phyloP scores from a whole-genome alignment of 2,329 filamentous ascomycete genomes.

The Cytospora mali region DNA sequence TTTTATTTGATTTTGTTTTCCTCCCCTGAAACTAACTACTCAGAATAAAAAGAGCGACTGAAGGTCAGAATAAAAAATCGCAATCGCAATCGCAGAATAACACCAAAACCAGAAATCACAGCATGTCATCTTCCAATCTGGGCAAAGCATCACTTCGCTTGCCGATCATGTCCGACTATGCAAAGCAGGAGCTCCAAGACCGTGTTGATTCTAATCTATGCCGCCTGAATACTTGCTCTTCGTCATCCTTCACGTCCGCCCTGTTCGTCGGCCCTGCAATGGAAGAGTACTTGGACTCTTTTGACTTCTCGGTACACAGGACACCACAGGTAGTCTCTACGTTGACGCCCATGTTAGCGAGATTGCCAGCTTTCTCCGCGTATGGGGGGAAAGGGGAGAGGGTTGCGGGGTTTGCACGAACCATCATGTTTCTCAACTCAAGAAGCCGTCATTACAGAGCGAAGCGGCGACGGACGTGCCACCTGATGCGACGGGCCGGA shows the following conservation, averaged over 20 bases:
- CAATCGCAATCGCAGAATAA: slow-evolving; percentile 13
- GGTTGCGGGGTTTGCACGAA: background rate
- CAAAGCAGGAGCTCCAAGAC: slow-evolving; percentile 18
- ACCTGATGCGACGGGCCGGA: slow-evolving; percentile 54
- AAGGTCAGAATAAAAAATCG: background rate
- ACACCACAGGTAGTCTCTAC: slow-evolving; percentile 24
- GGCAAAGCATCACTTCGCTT: slow-evolving; percentile 15
- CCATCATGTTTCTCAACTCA: slow-evolving; percentile 43
- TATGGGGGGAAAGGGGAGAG: no score
- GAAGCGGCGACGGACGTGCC: slow-evolving; percentile 68
- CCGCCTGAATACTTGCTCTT: slow-evolving; percentile 9
- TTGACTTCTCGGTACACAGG: slow-evolving; percentile 23
- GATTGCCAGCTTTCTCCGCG: background rate
- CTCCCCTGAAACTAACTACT: slow-evolving; percentile 13
- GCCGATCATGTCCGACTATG: slow-evolving; percentile 18
- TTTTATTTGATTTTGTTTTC: no score
- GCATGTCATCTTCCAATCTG: slow-evolving; percentile 13
- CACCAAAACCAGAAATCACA: slow-evolving; percentile 18
- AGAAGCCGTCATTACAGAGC: slow-evolving; percentile 66
- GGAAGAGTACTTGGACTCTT: slow-evolving; percentile 15
- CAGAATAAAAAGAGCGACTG: slow-evolving; percentile 25
- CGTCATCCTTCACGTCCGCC: slow-evolving; percentile 18
- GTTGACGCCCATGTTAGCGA: background rate
- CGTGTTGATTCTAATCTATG: slow-evolving; percentile 15
- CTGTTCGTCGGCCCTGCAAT: slow-evolving; percentile 24